phyloP scores from a whole-genome alignment of 2,329 filamentous ascomycete species.

The Ceratocystis harringtonii region DNA sequence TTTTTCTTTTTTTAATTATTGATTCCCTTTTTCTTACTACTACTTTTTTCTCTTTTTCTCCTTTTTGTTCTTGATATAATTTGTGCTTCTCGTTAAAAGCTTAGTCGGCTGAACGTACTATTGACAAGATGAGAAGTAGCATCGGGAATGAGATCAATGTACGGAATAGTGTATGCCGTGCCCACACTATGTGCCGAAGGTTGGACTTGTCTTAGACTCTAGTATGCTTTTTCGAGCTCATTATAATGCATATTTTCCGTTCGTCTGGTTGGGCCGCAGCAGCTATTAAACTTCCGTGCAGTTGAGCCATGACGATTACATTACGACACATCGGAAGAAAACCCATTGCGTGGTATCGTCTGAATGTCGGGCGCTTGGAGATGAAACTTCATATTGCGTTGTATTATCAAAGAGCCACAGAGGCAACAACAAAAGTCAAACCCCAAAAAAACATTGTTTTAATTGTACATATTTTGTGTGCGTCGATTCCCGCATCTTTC shows the following conservation, averaged over 20 bases:
- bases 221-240: neutral
- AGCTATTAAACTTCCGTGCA: neutral
- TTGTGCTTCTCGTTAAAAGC: slow-evolving; percentile 7
- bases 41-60: slow-evolving; percentile 6
- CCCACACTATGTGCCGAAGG: neutral
- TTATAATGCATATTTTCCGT: neutral
- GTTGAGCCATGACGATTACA: too few relatives aligned
- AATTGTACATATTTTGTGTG: neutral
- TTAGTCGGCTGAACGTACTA: neutral
- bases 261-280: neutral
- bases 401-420: too few relatives aligned
- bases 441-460: too few relatives aligned
- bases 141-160: neutral
- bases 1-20: slow-evolving; percentile 17
- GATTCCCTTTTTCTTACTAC: slow-evolving; percentile 16
- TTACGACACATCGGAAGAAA: too few relatives aligned
- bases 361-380: too few relatives aligned
- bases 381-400: too few relatives aligned
- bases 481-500: neutral
- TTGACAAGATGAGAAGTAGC: neutral
- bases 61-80: slow-evolving; percentile 12
- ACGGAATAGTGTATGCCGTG: neutral
- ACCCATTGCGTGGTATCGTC: too few relatives aligned
- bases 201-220: neutral
- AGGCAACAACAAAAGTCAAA: too few relatives aligned